Conservation (phyloP, 768 basidiomycete species). For the Naganishia randhawae region DNA sequence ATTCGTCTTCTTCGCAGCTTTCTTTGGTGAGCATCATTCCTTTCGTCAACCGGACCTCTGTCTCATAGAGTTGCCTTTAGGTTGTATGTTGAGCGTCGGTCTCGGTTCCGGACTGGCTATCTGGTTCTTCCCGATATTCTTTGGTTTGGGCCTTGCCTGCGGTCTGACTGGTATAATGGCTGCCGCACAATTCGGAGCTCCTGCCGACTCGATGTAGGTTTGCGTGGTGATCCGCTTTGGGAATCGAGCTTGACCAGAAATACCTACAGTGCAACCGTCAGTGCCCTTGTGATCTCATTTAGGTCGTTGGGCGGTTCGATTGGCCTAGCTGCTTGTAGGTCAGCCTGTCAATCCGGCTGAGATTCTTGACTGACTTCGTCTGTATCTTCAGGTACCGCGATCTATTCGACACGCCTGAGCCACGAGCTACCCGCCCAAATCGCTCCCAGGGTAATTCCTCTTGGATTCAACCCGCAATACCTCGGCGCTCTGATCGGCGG, state of each 20-base stretch:
- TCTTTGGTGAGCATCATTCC: background rate
- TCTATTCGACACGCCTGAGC: background rate
- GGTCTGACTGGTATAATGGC: conserved; percentile 9
- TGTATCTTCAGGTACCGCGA: background rate
- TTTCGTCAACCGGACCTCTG: background rate
- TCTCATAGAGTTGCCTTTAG: background rate
- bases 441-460: background rate
- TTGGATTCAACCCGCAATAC: conserved; percentile 7
- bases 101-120: background rate
- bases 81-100: conserved; percentile 2
- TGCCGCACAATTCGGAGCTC: conserved; percentile 5
- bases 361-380: background rate
- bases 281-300: conserved; percentile 15
- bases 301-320: conserved; percentile 10
- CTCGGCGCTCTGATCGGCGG: conserved; percentile 15
- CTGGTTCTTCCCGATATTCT: conserved; percentile 8
- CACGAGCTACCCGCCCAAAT: background rate
- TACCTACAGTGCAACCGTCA: conserved; percentile 4
- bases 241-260: background rate
- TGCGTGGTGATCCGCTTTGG: background rate
- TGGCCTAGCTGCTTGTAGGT: conserved; percentile 2
- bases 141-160: background rate
- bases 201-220: conserved; percentile 1
- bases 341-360: background rate
- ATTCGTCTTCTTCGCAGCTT: conserved; percentile 6